A percentile compares a stretch with the other conserved stretches of the same genome.
phyloP scores from a whole-genome alignment of 495 filamentous ascomycete genomes.

The Bathelium albidoporum region DNA sequence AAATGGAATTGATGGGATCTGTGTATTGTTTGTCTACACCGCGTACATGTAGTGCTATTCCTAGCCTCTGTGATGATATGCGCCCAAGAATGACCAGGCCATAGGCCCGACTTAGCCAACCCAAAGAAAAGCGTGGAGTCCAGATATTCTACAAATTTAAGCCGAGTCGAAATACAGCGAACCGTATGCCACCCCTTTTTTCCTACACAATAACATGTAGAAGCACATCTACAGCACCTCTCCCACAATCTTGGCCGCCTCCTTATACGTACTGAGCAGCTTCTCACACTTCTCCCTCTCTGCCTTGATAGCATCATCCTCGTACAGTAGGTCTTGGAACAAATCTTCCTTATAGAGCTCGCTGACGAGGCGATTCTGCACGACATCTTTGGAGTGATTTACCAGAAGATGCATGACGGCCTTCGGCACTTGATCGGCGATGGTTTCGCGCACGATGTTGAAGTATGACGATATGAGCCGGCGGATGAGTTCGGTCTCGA shows the following conservation, averaged over 20 bases:
- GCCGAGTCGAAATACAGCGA: background rate
- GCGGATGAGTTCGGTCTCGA: conserved; percentile 95
- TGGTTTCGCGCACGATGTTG: conserved; percentile 93
- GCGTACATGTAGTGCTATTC: background rate
- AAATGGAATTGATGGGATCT: background rate
- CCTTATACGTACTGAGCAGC: conserved; percentile 83
- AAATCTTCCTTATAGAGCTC: conserved; percentile 91
- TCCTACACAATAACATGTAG: background rate
- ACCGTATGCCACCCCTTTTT: background rate
- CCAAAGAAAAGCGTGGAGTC: background rate
- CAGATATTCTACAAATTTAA: background rate
- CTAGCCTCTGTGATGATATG: background rate
- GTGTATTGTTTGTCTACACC: background rate
- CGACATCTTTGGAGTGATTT: conserved; percentile 93
- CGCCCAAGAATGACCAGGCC: background rate
- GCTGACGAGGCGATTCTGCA: conserved; percentile 92
- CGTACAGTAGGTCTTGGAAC: conserved; percentile 88
- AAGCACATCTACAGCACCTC: conserved; percentile 67
- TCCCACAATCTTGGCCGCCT: conserved; percentile 93
- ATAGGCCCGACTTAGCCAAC: background rate
- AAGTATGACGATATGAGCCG: conserved; percentile 96
- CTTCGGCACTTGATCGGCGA: conserved; percentile 96
- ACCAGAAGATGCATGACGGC: conserved; percentile 98
- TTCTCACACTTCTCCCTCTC: conserved; percentile 98
- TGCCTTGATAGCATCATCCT: conserved; percentile 93